A percentile compares a stretch with the other conserved stretches of the same genome.
Evolutionary conservation across 1,284 basidiomycete genomes (phyloP).

Genomic region (Cryptococcus sp.): DNA sequence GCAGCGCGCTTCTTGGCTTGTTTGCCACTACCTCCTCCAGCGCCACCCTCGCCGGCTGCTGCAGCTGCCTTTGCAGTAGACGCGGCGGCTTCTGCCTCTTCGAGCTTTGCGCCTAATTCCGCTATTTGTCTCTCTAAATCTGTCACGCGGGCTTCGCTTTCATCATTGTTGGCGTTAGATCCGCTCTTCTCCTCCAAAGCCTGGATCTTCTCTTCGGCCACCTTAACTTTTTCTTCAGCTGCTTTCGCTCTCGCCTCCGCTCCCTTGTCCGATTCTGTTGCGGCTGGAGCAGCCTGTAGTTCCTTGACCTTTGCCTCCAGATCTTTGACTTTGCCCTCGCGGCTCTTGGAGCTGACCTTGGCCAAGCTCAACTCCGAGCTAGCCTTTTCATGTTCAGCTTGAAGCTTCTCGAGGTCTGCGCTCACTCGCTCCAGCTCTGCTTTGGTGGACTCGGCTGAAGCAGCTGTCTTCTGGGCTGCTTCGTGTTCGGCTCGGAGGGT

Average conservation of each 20-base stretch:
- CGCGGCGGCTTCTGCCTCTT: conserved; percentile 19
- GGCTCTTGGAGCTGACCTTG: conserved; percentile 15
- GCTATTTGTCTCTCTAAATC: conserved; percentile 14
- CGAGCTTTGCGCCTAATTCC: conserved; percentile 29
- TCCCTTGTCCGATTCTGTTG: neutral
- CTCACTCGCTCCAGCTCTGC: conserved; percentile 29
- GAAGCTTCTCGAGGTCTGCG: conserved; percentile 32
- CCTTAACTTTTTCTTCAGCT: conserved; percentile 8
- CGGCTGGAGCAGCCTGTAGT: conserved; percentile 4
- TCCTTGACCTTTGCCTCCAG: conserved; percentile 20
- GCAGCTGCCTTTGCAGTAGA: conserved; percentile 1
- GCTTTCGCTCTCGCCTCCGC: conserved; percentile 13
- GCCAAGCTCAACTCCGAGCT: conserved; percentile 17
- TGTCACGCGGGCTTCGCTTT: neutral
- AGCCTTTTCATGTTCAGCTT: conserved; percentile 30
- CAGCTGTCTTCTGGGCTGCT: conserved; percentile 25
- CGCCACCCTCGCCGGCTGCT: neutral
- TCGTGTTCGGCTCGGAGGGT: conserved; percentile 32
- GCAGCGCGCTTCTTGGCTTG: conserved; percentile 22
- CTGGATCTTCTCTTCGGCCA: conserved; percentile 1
- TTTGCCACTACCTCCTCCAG: conserved; percentile 13
- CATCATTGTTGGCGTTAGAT: conserved; percentile 1
- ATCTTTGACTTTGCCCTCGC: conserved; percentile 22
- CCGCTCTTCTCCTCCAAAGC: neutral
- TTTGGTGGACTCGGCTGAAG: conserved; percentile 21